These are phyloP conservation scores for Candida glucosophila DNA, from an alignment of 1,139 yeast species.

Conservation along the genomic window DNA sequence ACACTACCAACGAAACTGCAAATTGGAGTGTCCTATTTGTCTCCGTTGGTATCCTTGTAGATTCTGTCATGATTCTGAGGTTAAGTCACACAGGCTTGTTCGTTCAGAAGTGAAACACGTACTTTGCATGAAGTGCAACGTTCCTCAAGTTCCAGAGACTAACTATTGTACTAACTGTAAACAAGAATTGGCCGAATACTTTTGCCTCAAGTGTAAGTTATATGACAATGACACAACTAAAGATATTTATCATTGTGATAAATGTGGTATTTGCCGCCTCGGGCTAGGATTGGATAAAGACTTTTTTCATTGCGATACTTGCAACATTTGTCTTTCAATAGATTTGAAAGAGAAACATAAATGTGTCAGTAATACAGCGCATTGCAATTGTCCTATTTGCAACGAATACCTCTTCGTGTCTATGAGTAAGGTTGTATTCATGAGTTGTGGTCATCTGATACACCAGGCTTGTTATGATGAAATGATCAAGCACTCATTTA, in stretches of 20 bases:
- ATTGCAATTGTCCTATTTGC: conserved; percentile 89
- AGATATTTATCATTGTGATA: conserved; percentile 84
- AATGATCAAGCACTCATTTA: conserved; percentile 70
- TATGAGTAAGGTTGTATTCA: conserved; percentile 77
- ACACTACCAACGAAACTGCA: conserved; percentile 81
- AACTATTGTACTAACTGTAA: conserved; percentile 64
- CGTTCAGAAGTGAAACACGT: conserved; percentile 59
- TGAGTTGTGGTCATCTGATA: conserved; percentile 93
- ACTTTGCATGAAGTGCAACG: conserved; percentile 71
- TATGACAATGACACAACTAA: conserved; percentile 78
- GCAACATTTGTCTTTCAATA: conserved; percentile 82
- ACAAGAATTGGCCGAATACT: conserved; percentile 61
- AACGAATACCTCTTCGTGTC: conserved; percentile 86
- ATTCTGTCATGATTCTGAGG: conserved; percentile 69
- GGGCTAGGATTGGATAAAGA: conserved; percentile 86
- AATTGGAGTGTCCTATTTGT: conserved; percentile 74
- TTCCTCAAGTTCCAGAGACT: conserved; percentile 62
- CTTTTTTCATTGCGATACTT: conserved; percentile 84
- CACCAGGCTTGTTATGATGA: conserved; percentile 81
- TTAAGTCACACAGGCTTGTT: conserved; percentile 50
- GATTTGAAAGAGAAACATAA: conserved; percentile 70
- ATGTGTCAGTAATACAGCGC: conserved; percentile 82
- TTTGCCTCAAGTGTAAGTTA: conserved; percentile 67
- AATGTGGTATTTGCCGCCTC: conserved; percentile 86
- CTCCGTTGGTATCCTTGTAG: conserved; percentile 72